Evolutionary conservation across 495 filamentous ascomycete species (phyloP).

Genomic region (Hyaloscypha finlandica): DNA sequence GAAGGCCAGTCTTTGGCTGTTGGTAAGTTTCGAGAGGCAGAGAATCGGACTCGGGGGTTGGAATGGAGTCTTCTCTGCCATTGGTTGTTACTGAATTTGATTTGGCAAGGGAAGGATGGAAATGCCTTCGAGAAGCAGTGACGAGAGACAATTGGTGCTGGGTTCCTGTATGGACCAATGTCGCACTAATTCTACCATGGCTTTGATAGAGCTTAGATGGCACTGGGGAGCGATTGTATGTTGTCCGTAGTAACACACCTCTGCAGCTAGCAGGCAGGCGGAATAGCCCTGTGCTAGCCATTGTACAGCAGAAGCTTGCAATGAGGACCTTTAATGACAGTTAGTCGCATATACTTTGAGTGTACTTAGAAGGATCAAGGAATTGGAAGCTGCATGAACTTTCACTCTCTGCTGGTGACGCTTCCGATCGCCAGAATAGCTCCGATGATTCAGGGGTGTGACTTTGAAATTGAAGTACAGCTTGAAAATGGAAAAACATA

Average conservation of each 20-base stretch:
- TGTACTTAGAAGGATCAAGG: background rate
- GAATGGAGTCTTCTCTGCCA: background rate
- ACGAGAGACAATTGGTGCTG: background rate
- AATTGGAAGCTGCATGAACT: background rate
- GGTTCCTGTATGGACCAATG: background rate
- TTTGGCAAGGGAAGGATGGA: background rate
- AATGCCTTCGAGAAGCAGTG: background rate
- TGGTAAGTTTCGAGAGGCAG: constrained; percentile 47
- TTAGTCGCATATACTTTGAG: background rate
- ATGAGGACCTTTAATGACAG: background rate
- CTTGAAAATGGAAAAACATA: too few relatives aligned
- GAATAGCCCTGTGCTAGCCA: background rate
- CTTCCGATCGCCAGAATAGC: background rate
- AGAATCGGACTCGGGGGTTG: constrained; percentile 9
- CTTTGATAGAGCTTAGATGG: background rate
- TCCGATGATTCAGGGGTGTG: too few relatives aligned
- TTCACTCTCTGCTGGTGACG: background rate
- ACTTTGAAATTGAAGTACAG: too few relatives aligned
- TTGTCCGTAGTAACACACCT: constrained; percentile 6
- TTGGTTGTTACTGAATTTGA: background rate
- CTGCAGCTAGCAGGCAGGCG: constrained; percentile 17
- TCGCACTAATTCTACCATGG: background rate
- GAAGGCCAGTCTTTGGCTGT: constrained; percentile 71
- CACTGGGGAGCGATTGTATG: background rate
- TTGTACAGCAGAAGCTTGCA: background rate